Conservation (phyloP, 1,284 basidiomycete species). For the Phellopilus nigrolimitatus region DNA sequence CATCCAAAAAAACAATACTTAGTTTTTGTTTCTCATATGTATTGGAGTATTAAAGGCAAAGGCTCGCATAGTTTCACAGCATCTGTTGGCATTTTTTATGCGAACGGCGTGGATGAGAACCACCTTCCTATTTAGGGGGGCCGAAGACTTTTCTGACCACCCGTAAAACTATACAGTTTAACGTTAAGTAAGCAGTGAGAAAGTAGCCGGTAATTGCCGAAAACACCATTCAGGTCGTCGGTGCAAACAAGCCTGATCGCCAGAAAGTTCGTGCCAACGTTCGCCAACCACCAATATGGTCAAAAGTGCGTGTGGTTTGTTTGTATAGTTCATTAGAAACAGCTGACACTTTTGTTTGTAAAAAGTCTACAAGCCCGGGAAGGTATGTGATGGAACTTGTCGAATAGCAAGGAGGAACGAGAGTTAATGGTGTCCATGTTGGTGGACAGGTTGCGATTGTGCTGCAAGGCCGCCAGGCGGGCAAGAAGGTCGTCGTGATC, state of each 20-base stretch:
- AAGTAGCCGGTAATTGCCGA: not conserved
- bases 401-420: not conserved
- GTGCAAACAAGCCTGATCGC: not conserved
- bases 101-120: too few species aligned
- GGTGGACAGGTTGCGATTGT: constrained; percentile 80
- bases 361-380: constrained; percentile 95
- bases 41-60: too few species aligned
- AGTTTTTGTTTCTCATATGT: too few species aligned
- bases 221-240: not conserved
- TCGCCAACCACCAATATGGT: constrained; percentile 53
- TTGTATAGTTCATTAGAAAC: constrained; percentile 30
- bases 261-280: constrained; percentile 15
- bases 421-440: constrained; percentile 12
- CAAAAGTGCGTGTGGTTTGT: constrained; percentile 44
- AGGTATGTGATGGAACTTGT: constrained; percentile 50
- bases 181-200: not conserved
- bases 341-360: not conserved
- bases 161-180: constrained; percentile 7
- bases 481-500: constrained; percentile 88
- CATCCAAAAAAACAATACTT: too few species aligned
- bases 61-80: too few species aligned
- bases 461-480: constrained; percentile 93
- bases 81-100: too few species aligned
- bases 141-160: too few species aligned
- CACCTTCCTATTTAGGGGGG: too few species aligned